These are phyloP conservation scores for Diplodia corticola DNA, from an alignment of 2,329 filamentous ascomycete species.

Conservation along the genomic window DNA sequence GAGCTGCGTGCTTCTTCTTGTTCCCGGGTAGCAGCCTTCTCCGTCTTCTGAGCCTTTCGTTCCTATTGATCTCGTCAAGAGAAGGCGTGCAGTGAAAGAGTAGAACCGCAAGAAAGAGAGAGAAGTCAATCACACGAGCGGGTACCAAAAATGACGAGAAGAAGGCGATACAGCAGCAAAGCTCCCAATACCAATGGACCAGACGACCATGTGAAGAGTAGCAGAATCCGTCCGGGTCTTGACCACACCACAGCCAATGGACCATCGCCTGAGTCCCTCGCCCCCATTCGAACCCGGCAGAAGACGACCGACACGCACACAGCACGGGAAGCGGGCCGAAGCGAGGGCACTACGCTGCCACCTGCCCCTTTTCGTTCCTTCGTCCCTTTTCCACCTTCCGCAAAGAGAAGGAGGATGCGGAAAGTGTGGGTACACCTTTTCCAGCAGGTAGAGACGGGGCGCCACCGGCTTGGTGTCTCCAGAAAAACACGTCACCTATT, in stretches of 20 bases:
- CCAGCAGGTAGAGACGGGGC: not conserved
- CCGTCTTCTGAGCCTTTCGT: no score
- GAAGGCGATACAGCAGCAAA: no score
- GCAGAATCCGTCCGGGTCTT: not conserved
- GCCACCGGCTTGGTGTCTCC: not conserved
- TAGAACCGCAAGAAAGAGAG: no score
- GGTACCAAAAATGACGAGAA: no score
- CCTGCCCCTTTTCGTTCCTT: not conserved
- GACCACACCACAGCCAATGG: not conserved
- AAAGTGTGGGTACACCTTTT: not conserved
- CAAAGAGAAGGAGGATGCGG: not conserved
- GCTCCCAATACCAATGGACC: not conserved
- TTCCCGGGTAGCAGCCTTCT: no score
- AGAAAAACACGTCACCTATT: not conserved
- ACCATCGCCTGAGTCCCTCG: not conserved
- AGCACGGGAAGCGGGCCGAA: not conserved
- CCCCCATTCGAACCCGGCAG: not conserved
- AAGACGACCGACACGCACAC: not conserved
- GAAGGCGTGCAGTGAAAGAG: no score
- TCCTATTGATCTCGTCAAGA: no score
- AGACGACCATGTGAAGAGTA: not conserved
- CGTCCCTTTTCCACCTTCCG: not conserved
- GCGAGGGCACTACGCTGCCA: not conserved
- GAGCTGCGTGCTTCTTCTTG: no score
- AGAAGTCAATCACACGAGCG: no score